Evolutionary conservation across 257 asterid species (phyloP), one percentile per base, ranked within the genome.

Genomic region (Capsicum chinense): DNA sequence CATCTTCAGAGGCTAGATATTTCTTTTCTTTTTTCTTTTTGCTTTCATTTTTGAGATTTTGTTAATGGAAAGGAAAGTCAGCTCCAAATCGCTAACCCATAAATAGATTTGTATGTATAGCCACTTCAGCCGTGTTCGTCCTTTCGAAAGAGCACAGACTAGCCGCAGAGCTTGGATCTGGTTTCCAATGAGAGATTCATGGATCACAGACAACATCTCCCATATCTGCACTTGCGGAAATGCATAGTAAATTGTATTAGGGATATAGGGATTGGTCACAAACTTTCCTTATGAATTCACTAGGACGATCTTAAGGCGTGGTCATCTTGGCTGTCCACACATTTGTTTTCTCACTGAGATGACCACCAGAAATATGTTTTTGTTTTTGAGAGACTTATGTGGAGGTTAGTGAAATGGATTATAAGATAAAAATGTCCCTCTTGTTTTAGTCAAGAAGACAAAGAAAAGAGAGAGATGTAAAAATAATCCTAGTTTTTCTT

Each of bases 281-380:
- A 73, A 19, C 42, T 74, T 50, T 47, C 8, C 39, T 71, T 44
- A 9, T 44, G 39, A 44, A 71, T 4, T 57, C 79, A n/a, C 37
- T 47, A 71, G 79, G 39, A 44, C 5, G n/a, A 71, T 47, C 10
- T 17, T 50, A 74, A 74, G 80, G 80, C 12, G 9, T 74, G 80
- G 60, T 74, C 59, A 19, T 9, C n/a, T 47, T 73, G 37, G 16
- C 0, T 48, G 39, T 74, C 44, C 80, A 19, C 42, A 19, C 59
- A 48, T 11, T 73, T 48, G 37, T 73, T 39, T 73, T n/a, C 39
- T 73, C 58, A 73, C 80, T 17, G 11, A 71, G 79, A 47, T 17
- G 79, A n/a, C 57, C 37, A 71, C 37, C 35, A 71, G 12, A 17
- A 17, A 71, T 47, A 44, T 47, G 58, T 21, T 48, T 48, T 73